phyloP scores from a whole-genome alignment of 805 yeast species.

The Ogataea ganodermae region DNA sequence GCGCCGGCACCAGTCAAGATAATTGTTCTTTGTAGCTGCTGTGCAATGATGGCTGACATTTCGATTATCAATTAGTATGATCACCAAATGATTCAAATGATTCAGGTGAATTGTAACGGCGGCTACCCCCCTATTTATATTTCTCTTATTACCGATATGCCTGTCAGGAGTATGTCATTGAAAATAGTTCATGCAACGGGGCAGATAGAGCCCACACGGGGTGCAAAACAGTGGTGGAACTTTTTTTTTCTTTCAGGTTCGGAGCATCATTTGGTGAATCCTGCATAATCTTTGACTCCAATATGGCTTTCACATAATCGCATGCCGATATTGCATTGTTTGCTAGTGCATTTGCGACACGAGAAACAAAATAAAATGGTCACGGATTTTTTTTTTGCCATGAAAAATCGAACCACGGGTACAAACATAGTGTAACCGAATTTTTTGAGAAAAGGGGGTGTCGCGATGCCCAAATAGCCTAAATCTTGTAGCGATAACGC shows the following conservation, averaged over 20 bases:
- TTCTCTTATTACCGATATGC: neutral
- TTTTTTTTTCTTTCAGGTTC: constrained; percentile 3
- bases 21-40: neutral
- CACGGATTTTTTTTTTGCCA: constrained; percentile 14
- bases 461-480: neutral
- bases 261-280: constrained; percentile 2
- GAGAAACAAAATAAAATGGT: constrained; percentile 8
- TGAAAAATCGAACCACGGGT: constrained; percentile 6
- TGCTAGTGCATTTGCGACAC: constrained; percentile 2
- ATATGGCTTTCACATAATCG: neutral
- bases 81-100: no score
- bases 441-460: neutral
- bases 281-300: constrained; percentile 3
- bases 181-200: neutral
- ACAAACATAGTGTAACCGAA: constrained; percentile 3
- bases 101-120: neutral
- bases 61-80: no score
- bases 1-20: neutral
- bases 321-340: constrained; percentile 4
- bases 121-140: constrained; percentile 1
- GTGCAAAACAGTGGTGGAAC: neutral
- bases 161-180: constrained; percentile 1
- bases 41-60: neutral
- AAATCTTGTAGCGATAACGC: neutral
- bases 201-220: constrained; percentile 4